Evolutionary conservation across 2,329 filamentous ascomycete species (phyloP), one percentile per base, ranked within the genome.

Genomic region (Leptographium flavum): DNA sequence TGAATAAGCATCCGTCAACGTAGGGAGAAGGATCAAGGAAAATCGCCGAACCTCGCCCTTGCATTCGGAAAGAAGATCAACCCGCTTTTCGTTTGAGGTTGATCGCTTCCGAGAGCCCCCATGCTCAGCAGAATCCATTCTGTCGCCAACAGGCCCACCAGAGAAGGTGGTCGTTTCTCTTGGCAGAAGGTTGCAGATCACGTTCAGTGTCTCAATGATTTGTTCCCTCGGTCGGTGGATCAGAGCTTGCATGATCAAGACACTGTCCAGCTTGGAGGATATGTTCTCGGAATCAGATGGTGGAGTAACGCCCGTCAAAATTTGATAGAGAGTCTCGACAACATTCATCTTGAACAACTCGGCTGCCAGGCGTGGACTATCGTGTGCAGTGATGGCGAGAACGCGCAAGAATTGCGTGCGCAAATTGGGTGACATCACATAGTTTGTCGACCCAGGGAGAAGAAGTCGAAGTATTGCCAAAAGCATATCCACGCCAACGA

Each of bases 201-300:
- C 87, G 59, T 96, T 96, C 51, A 98, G 73, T 2, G 93, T 95
- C 67, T 98, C 92, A 54, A 90, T 92, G 17, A 98, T 85, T 63
- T 98, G 92, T 54, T 98, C 93, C 46, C 88, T 81, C 7, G 92
- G 92, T 35, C 90, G 81, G 58, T 96, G 92, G 43, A 98, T 94
- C 51, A 98, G 71, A 32, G 93, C 87, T 65, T 98, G 92, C 93
- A 98, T 98, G 56, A 98, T 92, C 39, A 98, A 77, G 45, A 96
- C 90, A 57, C 87, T 94, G 62, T 96, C 90, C 52, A 96, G 82
- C 63, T 93, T 94, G 32, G 77, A 82, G 27, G 80, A 83, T 47
- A 87, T 76, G 59, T 90, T 81, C 31, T 87, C 80, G 2, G 74
- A 80, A 30, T 82, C 84, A 50, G 71, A 76, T 1, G 92, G 92